phyloP scores from a whole-genome alignment of 108 stramenopile species.

The Cylindrotheca fusiformis region DNA sequence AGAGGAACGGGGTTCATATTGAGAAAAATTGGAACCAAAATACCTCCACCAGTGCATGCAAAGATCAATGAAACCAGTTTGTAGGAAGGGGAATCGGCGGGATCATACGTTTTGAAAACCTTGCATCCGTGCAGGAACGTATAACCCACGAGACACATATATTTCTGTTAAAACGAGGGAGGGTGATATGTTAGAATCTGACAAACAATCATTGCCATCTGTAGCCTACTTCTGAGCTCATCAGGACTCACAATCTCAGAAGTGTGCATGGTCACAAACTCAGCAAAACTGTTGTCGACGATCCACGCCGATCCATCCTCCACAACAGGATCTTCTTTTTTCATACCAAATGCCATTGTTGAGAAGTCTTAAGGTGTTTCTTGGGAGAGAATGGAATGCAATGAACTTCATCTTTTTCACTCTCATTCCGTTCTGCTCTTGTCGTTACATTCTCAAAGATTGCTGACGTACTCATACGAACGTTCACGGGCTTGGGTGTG shows the following conservation, averaged over 20 bases:
- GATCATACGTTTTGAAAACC: slow-evolving; percentile 48
- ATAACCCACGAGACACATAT: slow-evolving; percentile 74
- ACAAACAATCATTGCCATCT: background rate
- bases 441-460: too few relatives aligned
- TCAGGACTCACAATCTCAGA: slow-evolving; percentile 52
- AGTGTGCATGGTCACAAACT: slow-evolving; percentile 74
- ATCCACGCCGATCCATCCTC: slow-evolving; percentile 79
- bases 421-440: too few relatives aligned
- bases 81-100: slow-evolving; percentile 51
- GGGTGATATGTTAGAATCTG: background rate
- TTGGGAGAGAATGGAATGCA: background rate
- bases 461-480: too few relatives aligned
- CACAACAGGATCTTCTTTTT: slow-evolving; percentile 1
- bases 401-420: too few relatives aligned
- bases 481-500: too few relatives aligned
- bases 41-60: slow-evolving; percentile 84
- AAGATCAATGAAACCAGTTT: slow-evolving; percentile 72
- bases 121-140: slow-evolving; percentile 81
- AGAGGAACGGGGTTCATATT: slow-evolving; percentile 80
- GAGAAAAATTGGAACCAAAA: slow-evolving; percentile 84
- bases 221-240: background rate
- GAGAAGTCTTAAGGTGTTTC: background rate
- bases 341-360: slow-evolving; percentile 14
- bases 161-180: slow-evolving; percentile 22
- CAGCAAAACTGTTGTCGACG: slow-evolving; percentile 61